Conservation (phyloP, 768 basidiomycete species). For the Kwoniella dendrophila region DNA sequence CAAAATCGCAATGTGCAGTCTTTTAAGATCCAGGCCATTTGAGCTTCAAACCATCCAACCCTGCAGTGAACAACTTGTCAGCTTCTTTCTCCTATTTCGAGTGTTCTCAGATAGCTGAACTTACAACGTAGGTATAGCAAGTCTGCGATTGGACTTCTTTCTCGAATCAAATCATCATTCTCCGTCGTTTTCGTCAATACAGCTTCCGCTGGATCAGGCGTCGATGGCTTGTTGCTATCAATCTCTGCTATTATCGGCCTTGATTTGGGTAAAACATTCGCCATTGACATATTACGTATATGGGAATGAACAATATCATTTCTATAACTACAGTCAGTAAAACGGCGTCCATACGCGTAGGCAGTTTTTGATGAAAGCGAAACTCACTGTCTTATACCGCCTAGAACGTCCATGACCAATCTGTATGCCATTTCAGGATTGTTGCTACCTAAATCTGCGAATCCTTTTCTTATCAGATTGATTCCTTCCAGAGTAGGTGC, state of each 20-base stretch:
- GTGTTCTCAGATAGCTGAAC: constrained; percentile 10
- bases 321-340: constrained; percentile 59
- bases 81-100: not conserved
- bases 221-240: constrained; percentile 18
- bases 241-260: constrained; percentile 61
- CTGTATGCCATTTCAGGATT: constrained; percentile 86
- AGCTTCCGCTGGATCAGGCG: not conserved
- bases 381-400: constrained; percentile 86
- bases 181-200: not conserved
- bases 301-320: constrained; percentile 77
- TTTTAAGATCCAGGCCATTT: constrained; percentile 66
- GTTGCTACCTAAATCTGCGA: constrained; percentile 76
- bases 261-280: constrained; percentile 72
- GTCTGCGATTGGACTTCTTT: constrained; percentile 82
- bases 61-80: constrained; percentile 11
- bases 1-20: too few relatives aligned
- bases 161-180: constrained; percentile 51
- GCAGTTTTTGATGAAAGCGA: constrained; percentile 1
- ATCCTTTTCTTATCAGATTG: constrained; percentile 73
- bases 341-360: too few relatives aligned
- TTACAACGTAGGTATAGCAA: constrained; percentile 90
- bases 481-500: constrained; percentile 37
- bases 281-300: constrained; percentile 68
- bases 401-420: constrained; percentile 82
- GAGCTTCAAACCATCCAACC: constrained; percentile 82